A percentile compares a stretch with the other conserved stretches of the same genome.
Conservation (phyloP, 768 basidiomycete genomes). For the Fistulinella prunicolor region DNA sequence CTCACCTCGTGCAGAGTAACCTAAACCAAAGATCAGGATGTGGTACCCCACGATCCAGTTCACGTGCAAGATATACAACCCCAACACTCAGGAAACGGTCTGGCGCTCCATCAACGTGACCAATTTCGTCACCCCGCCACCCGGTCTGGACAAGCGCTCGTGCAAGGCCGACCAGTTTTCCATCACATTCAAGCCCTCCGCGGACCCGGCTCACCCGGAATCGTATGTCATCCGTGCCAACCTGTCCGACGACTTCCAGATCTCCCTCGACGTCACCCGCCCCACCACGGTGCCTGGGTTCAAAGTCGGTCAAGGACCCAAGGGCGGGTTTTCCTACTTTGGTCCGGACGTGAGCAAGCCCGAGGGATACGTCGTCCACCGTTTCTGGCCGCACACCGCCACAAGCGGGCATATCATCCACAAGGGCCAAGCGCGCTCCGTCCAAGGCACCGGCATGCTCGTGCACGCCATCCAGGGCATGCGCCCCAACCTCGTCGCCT, state of each 20-base stretch:
- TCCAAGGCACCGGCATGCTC: constrained; percentile 77
- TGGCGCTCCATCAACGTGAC: constrained; percentile 89
- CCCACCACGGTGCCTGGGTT: constrained; percentile 76
- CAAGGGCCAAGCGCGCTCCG: constrained; percentile 55
- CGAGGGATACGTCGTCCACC: constrained; percentile 85
- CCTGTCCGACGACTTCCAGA: constrained; percentile 73
- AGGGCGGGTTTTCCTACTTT: constrained; percentile 89
- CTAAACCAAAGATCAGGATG: constrained; percentile 46
- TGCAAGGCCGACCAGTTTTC: constrained; percentile 84
- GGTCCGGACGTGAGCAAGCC: constrained; percentile 64
- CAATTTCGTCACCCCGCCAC: constrained; percentile 75
- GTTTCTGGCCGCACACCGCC: constrained; percentile 78
- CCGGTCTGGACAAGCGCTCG: constrained; percentile 80
- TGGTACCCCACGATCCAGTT: constrained; percentile 97
- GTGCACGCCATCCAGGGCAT: constrained; percentile 98
- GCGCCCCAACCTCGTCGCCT: constrained; percentile 90
- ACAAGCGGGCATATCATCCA: constrained; percentile 66
- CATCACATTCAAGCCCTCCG: constrained; percentile 58
- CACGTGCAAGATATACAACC: constrained; percentile 84
- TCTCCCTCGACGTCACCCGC: constrained; percentile 71
- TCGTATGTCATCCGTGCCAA: constrained; percentile 78
- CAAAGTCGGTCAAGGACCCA: constrained; percentile 85
- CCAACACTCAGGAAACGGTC: constrained; percentile 62
- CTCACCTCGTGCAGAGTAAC: constrained; percentile 1
- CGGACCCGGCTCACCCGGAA: constrained; percentile 64